These are phyloP conservation scores for Ceratocystis destructans DNA, from an alignment of 2,329 filamentous ascomycete genomes.

Conservation along the genomic window DNA sequence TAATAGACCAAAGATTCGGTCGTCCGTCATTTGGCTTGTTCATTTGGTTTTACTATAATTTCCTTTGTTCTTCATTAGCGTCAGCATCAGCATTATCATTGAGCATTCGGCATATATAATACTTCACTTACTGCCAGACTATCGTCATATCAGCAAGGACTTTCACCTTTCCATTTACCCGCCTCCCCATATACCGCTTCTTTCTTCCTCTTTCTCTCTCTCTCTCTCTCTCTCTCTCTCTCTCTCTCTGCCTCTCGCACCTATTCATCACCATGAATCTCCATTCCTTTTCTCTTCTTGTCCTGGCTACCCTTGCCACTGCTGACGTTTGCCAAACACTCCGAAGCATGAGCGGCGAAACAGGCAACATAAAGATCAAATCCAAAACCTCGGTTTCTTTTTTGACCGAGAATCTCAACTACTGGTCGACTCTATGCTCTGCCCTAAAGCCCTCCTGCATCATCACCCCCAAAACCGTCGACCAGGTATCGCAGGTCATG, in stretches of 20 bases:
- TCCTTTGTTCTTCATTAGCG: not conserved
- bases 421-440: conserved; percentile 26
- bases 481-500: conserved; percentile 21
- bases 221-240: not conserved
- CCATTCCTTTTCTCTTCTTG: not conserved
- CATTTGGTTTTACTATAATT: not conserved
- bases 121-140: too few species aligned
- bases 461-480: conserved; percentile 22
- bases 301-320: conserved; percentile 4
- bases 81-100: too few species aligned
- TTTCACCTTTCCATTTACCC: too few species aligned
- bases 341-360: not conserved
- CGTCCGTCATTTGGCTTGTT: not conserved
- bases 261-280: not conserved
- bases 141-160: too few species aligned
- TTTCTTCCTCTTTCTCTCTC: not conserved
- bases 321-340: conserved; percentile 4
- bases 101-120: too few species aligned
- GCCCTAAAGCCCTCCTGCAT: conserved; percentile 23
- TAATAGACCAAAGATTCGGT: too few species aligned
- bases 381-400: not conserved
- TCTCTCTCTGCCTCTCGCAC: not conserved
- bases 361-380: not conserved
- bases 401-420: conserved; percentile 20
- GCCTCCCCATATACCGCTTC: not conserved